Evolutionary conservation across 352 stramenopile genomes (phyloP).

Genomic region (Paralagenidium karlingii): DNA sequence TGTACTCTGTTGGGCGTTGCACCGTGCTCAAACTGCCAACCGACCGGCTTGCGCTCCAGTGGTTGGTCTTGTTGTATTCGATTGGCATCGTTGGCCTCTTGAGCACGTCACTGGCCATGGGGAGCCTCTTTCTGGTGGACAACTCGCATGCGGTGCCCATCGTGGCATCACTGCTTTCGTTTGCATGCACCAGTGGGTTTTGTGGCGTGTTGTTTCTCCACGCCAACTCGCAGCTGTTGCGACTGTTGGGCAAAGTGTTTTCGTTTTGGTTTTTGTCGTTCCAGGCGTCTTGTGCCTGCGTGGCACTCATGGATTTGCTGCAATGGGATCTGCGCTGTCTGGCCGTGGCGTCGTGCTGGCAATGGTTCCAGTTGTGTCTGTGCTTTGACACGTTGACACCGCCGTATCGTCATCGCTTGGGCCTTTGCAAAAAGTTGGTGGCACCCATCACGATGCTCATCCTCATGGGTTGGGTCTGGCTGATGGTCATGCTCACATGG

Average conservation of each 20-base stretch:
- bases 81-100: constrained; percentile 6
- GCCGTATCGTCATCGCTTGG: not conserved
- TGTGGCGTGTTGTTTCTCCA: not conserved
- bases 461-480: constrained; percentile 8
- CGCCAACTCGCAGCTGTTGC: constrained; percentile 5
- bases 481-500: no score
- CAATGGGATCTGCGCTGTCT: constrained; percentile 6
- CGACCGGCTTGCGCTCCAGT: no score
- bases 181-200: constrained; percentile 4
- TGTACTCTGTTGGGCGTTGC: no score
- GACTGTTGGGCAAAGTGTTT: constrained; percentile 6
- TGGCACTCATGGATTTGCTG: constrained; percentile 5
- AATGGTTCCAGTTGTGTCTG: constrained; percentile 12
- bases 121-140: not conserved
- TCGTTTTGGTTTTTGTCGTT: constrained; percentile 9
- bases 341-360: constrained; percentile 4
- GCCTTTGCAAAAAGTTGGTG: constrained; percentile 3
- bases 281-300: constrained; percentile 4
- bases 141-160: not conserved
- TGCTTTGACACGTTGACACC: constrained; percentile 7
- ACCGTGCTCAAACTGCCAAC: no score
- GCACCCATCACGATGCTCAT: constrained; percentile 4
- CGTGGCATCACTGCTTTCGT: not conserved
- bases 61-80: constrained; percentile 2
- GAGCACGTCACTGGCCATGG: not conserved